Conservation (phyloP, 83 land plant genomes). For the Thuja plicata region DNA sequence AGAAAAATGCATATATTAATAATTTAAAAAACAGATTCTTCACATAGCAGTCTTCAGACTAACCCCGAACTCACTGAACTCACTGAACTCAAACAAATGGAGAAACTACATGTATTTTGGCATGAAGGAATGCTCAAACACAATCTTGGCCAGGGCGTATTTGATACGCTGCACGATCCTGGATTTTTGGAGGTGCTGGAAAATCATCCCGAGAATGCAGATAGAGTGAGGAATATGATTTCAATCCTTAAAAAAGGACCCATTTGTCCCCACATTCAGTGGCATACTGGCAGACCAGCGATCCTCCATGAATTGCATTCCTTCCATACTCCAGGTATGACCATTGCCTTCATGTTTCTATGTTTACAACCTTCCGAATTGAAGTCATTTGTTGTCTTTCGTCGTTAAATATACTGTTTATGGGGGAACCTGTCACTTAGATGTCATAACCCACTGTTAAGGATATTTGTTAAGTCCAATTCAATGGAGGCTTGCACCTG, state of each 20-base stretch:
- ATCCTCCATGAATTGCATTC: constrained; percentile 43
- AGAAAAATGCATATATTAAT: too few species aligned
- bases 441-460: neutral
- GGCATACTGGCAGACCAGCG: constrained; percentile 73
- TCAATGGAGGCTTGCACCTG: neutral
- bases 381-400: too few species aligned
- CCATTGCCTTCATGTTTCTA: neutral
- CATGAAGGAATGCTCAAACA: constrained; percentile 79
- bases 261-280: constrained; percentile 62
- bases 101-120: constrained; percentile 66
- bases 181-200: constrained; percentile 83
- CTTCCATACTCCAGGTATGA: constrained; percentile 72
- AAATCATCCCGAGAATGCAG: constrained; percentile 81
- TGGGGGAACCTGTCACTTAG: too few species aligned
- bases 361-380: neutral
- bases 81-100: constrained; percentile 2
- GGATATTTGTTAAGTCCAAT: neutral
- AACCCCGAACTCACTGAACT: neutral
- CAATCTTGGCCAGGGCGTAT: constrained; percentile 62
- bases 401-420: too few species aligned
- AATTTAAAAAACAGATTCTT: too few species aligned
- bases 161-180: constrained; percentile 74
- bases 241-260: constrained; percentile 82
- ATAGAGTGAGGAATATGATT: constrained; percentile 73
- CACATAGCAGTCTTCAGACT: neutral